These are phyloP conservation scores for Salvia sclarea DNA, from an alignment of 305 asterid genomes.

Conservation along the genomic window DNA sequence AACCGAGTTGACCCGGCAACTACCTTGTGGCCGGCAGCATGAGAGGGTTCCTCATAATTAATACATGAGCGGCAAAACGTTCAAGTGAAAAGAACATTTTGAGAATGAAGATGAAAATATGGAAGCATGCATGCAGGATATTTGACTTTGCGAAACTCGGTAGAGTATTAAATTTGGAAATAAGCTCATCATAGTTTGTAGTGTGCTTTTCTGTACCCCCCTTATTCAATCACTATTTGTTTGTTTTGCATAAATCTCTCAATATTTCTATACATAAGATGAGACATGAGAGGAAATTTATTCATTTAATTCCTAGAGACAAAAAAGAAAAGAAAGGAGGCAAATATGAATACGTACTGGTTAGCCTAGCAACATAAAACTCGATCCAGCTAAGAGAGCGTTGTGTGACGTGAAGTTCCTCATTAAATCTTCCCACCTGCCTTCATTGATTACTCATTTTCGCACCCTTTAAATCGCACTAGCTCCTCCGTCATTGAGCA, in stretches of 20 bases:
- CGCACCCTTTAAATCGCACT: slow-evolving; percentile 51
- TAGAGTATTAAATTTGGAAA: background rate
- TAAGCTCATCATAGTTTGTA: background rate
- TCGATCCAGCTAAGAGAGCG: slow-evolving; percentile 57
- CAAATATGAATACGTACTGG: background rate
- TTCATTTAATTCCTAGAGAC: background rate
- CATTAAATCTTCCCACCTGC: slow-evolving; percentile 72
- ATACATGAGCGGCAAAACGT: background rate
- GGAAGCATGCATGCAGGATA: slow-evolving; percentile 8
- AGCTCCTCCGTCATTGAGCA: too few species aligned
- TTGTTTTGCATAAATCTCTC: background rate
- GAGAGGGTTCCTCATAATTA: too few species aligned
- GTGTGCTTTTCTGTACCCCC: background rate
- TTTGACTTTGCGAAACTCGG: background rate
- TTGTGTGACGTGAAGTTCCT: slow-evolving; percentile 50
- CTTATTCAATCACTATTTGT: background rate
- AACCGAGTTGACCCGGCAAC: too few species aligned
- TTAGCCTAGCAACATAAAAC: slow-evolving; percentile 31
- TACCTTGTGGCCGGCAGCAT: too few species aligned
- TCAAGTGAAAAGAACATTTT: background rate
- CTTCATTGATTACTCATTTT: slow-evolving; percentile 51
- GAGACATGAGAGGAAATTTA: background rate
- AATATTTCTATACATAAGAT: background rate
- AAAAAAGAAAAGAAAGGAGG: background rate
- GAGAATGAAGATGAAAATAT: background rate